Percentiles rank a stretch among this genome's conserved stretches.
Evolutionary conservation across 306 rosid genomes (phyloP).

Genomic region (Pachyrhizus erosus): DNA sequence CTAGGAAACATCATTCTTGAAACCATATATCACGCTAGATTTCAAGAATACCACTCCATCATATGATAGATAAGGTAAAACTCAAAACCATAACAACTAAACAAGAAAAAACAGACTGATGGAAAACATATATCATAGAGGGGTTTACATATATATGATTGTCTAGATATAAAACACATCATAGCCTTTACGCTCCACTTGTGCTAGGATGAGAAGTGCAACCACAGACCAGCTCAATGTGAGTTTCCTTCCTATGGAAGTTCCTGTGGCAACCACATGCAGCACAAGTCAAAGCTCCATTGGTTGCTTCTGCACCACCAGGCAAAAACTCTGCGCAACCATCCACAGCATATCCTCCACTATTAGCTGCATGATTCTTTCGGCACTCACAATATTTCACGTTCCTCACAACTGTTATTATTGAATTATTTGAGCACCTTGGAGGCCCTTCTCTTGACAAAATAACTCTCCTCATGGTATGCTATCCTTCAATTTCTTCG

Average conservation of each 20-base stretch:
- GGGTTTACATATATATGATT: background rate
- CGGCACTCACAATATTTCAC: constrained; percentile 65
- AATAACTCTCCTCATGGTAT: constrained; percentile 65
- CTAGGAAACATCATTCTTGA: no score
- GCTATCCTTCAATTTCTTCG: background rate
- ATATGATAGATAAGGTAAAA: background rate
- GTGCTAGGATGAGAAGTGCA: background rate
- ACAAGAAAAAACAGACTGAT: background rate
- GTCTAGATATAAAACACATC: background rate
- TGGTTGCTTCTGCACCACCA: constrained; percentile 55
- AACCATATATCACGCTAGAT: background rate
- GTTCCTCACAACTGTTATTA: constrained; percentile 3
- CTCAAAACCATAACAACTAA: background rate
- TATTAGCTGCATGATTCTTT: constrained; percentile 64
- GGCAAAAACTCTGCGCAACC: constrained; percentile 82
- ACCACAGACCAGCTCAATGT: background rate
- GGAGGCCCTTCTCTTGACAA: constrained; percentile 49
- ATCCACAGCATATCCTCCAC: constrained; percentile 61
- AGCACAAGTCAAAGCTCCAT: constrained; percentile 61
- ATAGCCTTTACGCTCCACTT: background rate
- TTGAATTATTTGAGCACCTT: background rate
- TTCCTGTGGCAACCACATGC: constrained; percentile 76
- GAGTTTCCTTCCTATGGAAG: constrained; percentile 55
- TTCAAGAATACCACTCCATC: background rate
- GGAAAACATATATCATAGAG: background rate